phyloP scores from a whole-genome alignment of 2,329 filamentous ascomycete species.

The Aspergillus sp. region DNA sequence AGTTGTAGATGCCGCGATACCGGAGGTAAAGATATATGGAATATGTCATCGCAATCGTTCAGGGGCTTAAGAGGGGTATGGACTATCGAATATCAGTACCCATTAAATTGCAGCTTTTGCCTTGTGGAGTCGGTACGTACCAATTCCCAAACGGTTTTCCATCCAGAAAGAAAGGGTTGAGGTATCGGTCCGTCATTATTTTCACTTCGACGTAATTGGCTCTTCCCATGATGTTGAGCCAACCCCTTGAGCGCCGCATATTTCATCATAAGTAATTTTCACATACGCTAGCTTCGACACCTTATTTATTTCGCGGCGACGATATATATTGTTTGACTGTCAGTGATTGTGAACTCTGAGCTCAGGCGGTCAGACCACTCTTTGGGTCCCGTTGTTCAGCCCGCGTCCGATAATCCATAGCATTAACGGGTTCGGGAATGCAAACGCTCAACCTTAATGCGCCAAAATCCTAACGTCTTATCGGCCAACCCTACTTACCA shows the following conservation, averaged over 20 bases:
- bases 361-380: not conserved
- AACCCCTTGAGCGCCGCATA: not conserved
- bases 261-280: not conserved
- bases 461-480: not conserved
- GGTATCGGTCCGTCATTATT: not conserved
- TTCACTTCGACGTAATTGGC: not conserved
- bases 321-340: too few species aligned
- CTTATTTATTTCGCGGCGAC: not conserved
- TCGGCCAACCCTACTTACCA: not conserved
- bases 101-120: not conserved
- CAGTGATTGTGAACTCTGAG: not conserved
- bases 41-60: not conserved
- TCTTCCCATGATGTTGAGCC: not conserved
- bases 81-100: not conserved
- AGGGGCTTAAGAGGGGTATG: not conserved
- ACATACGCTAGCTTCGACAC: not conserved
- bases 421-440: not conserved
- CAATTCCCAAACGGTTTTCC: not conserved
- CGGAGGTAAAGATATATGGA: not conserved
- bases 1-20: not conserved
- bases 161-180: not conserved
- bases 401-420: not conserved
- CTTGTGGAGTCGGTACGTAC: not conserved
- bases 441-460: not conserved
- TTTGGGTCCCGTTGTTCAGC: too few species aligned